Base-by-base conservation (phyloP, 371 early-diverging fungal species). In the Capniomyces stellatus region DNA sequence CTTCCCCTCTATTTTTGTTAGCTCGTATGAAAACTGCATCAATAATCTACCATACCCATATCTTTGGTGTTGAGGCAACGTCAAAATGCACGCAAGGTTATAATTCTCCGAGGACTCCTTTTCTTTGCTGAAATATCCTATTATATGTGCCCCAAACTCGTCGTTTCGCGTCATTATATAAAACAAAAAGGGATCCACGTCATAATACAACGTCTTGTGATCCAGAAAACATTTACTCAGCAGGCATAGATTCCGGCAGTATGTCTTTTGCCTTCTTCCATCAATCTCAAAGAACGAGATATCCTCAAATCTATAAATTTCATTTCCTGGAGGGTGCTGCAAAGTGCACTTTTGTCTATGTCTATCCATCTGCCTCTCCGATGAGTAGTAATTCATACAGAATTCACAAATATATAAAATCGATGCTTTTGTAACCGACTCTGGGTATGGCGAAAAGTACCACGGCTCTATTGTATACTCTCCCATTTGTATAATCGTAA, bases 41-140 rank as follows among this genome's bases (percentile, higher is more conserved):
- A 99, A 67, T 41, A 97, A 62, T 44, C 89, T 83, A 19, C 99
- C 99, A 63, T 87, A 99, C 19, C 99, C 99, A 74, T 81, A 89
- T 27, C 98, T 78, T 71, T 99, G 99, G 64, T 95, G 83, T 58
- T 89, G 90, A 1, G 99, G 99, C 39, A 99, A 71, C n/a, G 97
- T 96, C 50, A 99, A 64, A 57, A 99, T 97, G 74, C 99, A 99
- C 1, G 99, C 95, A n/a, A 99, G 75, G 65, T 99, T 99, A 72
- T 97, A 98, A 53, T 90, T 84, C 57, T 90, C 87, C 6, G 85
- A 70, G 4, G 92, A 89, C 60, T 89, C 89, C 69, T 96, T 97
- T 63, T 99, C 99, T 71, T 99, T 99, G 50, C 91, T 91, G 68
- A 99, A 99, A 67, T 99, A 99, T 3, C 99, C 99, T 35, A 99